These are phyloP conservation scores for Eucalyptus brandiana DNA, from an alignment of 345 rosid genomes.

Conservation along the genomic window DNA sequence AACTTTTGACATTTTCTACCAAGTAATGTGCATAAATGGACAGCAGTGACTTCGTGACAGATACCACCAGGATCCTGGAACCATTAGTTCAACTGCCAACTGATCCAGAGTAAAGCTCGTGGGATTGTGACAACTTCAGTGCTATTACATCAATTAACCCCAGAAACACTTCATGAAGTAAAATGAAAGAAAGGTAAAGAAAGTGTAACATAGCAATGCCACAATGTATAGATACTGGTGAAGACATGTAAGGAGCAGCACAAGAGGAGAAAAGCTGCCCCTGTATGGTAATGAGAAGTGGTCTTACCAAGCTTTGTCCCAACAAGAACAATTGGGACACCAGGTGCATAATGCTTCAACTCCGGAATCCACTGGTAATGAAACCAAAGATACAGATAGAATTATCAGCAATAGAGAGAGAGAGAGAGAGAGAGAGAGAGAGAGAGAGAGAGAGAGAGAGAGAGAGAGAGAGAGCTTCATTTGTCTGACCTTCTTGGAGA, in stretches of 20 bases:
- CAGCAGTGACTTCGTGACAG: not conserved
- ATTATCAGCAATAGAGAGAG: not conserved
- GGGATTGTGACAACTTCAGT: not conserved
- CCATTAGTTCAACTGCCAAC: not conserved
- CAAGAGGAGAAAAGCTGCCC: not conserved
- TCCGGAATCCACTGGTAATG: slow-evolving; percentile 93
- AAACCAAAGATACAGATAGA: not conserved
- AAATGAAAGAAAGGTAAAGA: not conserved
- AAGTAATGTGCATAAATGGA: not conserved
- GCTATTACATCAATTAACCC: not conserved
- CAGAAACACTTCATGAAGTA: not conserved
- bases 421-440: not conserved
- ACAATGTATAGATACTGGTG: not conserved
- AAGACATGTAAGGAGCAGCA: not conserved
- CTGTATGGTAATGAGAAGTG: not conserved
- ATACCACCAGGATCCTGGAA: not conserved
- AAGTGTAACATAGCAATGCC: not conserved
- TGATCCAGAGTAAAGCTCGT: not conserved
- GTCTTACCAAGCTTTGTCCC: slow-evolving; percentile 89
- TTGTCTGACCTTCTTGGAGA: slow-evolving; percentile 68
- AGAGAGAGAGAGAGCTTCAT: not conserved
- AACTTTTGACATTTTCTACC: not conserved
- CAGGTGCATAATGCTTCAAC: slow-evolving; percentile 90
- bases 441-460: not conserved
- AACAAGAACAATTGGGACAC: slow-evolving; percentile 83